Evolutionary conservation across 2,329 filamentous ascomycete genomes (phyloP).

Genomic region (Xylariaceae sp.): DNA sequence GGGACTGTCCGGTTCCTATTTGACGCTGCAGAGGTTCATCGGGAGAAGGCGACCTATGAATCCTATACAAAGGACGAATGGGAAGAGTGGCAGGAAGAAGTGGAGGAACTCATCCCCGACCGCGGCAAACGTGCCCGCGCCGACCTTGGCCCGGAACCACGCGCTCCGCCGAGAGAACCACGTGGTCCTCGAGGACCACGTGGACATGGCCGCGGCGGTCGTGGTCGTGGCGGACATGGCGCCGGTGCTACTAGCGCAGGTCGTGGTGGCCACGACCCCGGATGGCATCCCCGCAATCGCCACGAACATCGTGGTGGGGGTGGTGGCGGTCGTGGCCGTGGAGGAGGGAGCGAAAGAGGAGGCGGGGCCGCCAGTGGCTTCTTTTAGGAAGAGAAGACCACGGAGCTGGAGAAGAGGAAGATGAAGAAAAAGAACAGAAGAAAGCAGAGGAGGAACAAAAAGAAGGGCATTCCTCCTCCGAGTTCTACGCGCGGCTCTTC

Average conservation of each 20-base stretch:
- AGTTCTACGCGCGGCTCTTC: no score
- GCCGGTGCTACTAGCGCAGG: not conserved
- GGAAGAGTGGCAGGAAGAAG: conserved; percentile 71
- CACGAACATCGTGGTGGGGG: conserved; percentile 27
- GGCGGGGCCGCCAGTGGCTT: conserved; percentile 23
- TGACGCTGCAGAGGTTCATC: conserved; percentile 66
- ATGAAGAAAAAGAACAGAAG: no score
- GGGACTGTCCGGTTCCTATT: conserved; percentile 88
- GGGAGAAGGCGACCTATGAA: conserved; percentile 63
- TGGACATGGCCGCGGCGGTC: conserved; percentile 24
- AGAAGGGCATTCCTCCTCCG: no score
- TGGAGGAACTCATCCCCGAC: conserved; percentile 55
- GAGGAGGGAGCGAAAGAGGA: conserved; percentile 14
- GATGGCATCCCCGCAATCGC: conserved; percentile 27
- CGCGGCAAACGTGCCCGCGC: conserved; percentile 22
- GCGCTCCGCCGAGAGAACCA: conserved; percentile 25
- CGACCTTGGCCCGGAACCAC: conserved; percentile 25
- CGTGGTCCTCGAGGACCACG: conserved; percentile 22
- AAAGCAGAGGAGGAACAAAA: no score
- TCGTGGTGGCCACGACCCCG: conserved; percentile 26
- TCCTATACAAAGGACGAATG: conserved; percentile 68
- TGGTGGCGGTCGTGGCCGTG: conserved; percentile 16
- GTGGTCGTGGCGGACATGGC: conserved; percentile 10
- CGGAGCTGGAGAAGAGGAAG: no score
- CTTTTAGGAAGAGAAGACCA: conserved; percentile 11